Conservation (phyloP, 768 basidiomycete genomes). For the Antrodiella citrinella region DNA sequence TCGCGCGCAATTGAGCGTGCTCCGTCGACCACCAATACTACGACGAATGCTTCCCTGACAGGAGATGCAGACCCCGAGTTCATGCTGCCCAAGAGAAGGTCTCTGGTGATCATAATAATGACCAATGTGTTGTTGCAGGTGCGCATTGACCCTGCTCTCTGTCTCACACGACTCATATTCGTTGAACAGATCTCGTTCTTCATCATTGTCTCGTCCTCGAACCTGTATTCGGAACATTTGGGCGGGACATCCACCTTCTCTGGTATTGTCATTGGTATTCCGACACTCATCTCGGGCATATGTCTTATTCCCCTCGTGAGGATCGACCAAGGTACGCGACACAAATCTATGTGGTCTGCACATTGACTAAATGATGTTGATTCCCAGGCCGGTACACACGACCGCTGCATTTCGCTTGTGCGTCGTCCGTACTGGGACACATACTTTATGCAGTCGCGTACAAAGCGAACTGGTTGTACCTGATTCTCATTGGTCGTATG, state of each 20-base stretch:
- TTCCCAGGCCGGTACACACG: slow-evolving; percentile 42
- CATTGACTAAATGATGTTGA: no score
- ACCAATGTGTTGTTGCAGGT: slow-evolving; percentile 42
- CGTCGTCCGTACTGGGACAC: slow-evolving; percentile 44
- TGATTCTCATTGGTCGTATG: slow-evolving; percentile 65
- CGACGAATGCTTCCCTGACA: not conserved
- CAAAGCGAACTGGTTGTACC: slow-evolving; percentile 48
- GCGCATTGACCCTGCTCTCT: no score
- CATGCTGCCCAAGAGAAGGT: slow-evolving; percentile 39
- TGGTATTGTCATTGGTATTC: slow-evolving; percentile 62
- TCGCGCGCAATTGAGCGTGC: not conserved
- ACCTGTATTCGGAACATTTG: slow-evolving; percentile 50
- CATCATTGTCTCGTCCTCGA: slow-evolving; percentile 60
- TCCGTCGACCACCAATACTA: not conserved
- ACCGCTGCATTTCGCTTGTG: slow-evolving; percentile 49
- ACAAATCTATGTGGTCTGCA: not conserved
- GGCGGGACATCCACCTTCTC: slow-evolving; percentile 67
- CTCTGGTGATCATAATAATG: slow-evolving; percentile 36
- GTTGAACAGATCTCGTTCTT: slow-evolving; percentile 54
- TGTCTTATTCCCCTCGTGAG: slow-evolving; percentile 46
- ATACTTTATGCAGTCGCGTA: slow-evolving; percentile 58
- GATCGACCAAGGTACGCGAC: slow-evolving; percentile 42
- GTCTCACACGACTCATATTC: not conserved
- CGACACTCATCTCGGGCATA: slow-evolving; percentile 52
- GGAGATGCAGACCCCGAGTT: slow-evolving; percentile 27